These are phyloP conservation scores for Amaranthus cruentus DNA, from an alignment of 148 eudicot genomes.

Conservation along the genomic window DNA sequence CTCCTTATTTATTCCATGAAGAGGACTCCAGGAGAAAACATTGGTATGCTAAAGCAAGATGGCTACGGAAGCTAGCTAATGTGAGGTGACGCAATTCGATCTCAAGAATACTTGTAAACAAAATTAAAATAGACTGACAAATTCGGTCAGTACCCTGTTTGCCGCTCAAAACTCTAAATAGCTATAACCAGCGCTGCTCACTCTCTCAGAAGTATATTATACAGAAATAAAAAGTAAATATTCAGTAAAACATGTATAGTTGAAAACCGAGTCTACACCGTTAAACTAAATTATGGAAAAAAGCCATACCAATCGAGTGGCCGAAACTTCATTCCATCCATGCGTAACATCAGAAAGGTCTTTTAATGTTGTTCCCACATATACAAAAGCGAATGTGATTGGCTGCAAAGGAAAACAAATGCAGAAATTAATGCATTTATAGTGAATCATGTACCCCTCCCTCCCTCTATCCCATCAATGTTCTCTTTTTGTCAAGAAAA, in stretches of 20 bases:
- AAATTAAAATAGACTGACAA: not conserved
- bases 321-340: conserved; percentile 79
- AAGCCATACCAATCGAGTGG: conserved; percentile 68
- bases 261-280: too few relatives aligned
- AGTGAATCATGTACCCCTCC: not conserved
- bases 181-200: not conserved
- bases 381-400: conserved; percentile 82
- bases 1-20: not conserved
- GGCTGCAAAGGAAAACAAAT: conserved; percentile 49
- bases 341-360: conserved; percentile 92
- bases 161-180: not conserved
- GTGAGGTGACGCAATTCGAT: not conserved
- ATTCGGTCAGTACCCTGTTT: too few relatives aligned
- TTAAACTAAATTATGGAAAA: not conserved
- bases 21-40: not conserved
- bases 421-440: not conserved
- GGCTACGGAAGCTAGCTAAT: not conserved
- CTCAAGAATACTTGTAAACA: not conserved
- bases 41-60: not conserved
- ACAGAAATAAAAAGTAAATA: not conserved
- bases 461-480: not conserved
- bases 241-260: not conserved
- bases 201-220: not conserved
- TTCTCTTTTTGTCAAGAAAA: too few relatives aligned
- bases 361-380: conserved; percentile 86